Evolutionary conservation across 257 asterid genomes (phyloP).

Genomic region (Eucommia ulmoides): DNA sequence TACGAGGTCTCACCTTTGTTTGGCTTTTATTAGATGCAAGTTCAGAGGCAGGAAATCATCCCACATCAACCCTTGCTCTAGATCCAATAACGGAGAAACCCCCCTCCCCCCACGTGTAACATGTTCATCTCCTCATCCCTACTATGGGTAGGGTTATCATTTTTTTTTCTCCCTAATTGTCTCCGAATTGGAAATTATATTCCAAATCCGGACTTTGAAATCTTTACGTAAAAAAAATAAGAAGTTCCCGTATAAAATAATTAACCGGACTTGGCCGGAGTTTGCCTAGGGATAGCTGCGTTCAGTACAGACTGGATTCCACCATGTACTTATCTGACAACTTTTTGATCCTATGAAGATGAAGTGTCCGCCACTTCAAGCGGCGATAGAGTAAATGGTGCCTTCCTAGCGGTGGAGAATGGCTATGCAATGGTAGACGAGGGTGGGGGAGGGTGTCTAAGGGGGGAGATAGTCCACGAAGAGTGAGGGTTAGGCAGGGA

Average conservation of each 20-base stretch:
- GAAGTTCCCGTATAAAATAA: constrained; percentile 48
- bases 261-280: constrained; percentile 45
- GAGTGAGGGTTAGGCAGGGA: neutral
- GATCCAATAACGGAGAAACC: too few species aligned
- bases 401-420: neutral
- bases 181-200: constrained; percentile 19
- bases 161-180: constrained; percentile 42
- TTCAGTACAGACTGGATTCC: constrained; percentile 75
- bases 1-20: too few species aligned
- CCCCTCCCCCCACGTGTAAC: too few species aligned
- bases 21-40: too few species aligned
- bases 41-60: too few species aligned
- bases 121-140: too few species aligned
- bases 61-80: too few species aligned
- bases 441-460: neutral
- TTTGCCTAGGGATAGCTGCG: constrained; percentile 40
- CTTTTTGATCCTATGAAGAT: constrained; percentile 76
- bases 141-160: constrained; percentile 34
- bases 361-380: constrained; percentile 8
- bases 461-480: neutral
- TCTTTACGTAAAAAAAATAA: constrained; percentile 68
- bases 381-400: neutral
- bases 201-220: constrained; percentile 46
- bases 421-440: constrained; percentile 1
- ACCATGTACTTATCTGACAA: constrained; percentile 66